These are phyloP conservation scores for Kregervanrija delftensis DNA, from an alignment of 805 yeast species.

Conservation along the genomic window DNA sequence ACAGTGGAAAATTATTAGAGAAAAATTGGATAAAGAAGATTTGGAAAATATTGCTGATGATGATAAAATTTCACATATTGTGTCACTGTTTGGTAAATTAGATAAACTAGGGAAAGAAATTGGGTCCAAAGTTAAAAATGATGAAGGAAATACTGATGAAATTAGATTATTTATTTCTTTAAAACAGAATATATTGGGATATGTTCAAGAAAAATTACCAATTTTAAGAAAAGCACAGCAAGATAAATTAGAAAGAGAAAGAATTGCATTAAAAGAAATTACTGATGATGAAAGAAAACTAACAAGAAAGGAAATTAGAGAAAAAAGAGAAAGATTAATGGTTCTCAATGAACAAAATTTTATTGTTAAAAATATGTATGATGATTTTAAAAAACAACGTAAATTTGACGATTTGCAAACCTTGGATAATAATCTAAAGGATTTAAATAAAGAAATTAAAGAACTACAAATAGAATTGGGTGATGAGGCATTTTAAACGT, in stretches of 20 bases:
- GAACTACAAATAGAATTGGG: slow-evolving; percentile 49
- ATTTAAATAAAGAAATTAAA: slow-evolving; percentile 43
- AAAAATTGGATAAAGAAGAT: slow-evolving; percentile 16
- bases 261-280: slow-evolving; percentile 2
- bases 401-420: slow-evolving; percentile 70
- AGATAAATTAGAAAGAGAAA: slow-evolving; percentile 14
- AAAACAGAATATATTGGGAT: slow-evolving; percentile 47
- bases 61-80: slow-evolving; percentile 21
- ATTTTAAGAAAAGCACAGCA: slow-evolving; percentile 55
- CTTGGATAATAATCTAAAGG: slow-evolving; percentile 50
- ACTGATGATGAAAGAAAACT: slow-evolving; percentile 16
- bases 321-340: slow-evolving; percentile 67
- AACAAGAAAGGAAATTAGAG: slow-evolving; percentile 49
- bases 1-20: slow-evolving; percentile 18
- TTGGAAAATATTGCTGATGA: slow-evolving; percentile 27
- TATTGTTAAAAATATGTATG: slow-evolving; percentile 59
- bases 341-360: slow-evolving; percentile 81
- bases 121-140: not conserved
- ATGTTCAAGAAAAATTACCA: slow-evolving; percentile 61
- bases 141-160: slow-evolving; percentile 30
- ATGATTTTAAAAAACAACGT: slow-evolving; percentile 55
- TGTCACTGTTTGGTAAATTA: slow-evolving; percentile 39
- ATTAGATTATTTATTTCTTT: slow-evolving; percentile 45
- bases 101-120: slow-evolving; percentile 43
- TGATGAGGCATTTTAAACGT: slow-evolving; percentile 31